These are phyloP conservation scores for Aristolochia contorta DNA, from an alignment of 164 flowering plant species.

Conservation along the genomic window DNA sequence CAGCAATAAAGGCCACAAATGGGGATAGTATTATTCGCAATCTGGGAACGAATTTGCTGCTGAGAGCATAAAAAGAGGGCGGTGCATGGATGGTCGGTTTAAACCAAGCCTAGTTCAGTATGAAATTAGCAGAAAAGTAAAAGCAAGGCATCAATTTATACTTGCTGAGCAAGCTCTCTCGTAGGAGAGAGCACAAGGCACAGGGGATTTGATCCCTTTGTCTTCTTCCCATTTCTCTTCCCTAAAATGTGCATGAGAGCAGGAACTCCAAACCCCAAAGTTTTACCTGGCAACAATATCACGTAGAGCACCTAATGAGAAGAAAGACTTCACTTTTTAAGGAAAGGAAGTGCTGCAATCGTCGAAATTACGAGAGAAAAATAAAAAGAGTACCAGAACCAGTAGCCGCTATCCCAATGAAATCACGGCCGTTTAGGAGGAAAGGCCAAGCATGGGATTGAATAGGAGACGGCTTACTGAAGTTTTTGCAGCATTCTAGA, in stretches of 20 bases:
- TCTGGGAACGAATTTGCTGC: no score
- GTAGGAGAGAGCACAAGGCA: constrained; percentile 92
- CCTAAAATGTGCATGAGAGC: constrained; percentile 72
- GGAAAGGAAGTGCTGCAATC: no score
- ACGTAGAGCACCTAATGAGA: no score
- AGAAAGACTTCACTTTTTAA: no score
- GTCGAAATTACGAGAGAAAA: no score
- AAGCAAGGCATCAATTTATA: constrained; percentile 15
- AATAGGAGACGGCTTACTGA: constrained; percentile 69
- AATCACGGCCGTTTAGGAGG: constrained; percentile 74
- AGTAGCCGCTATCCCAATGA: constrained; percentile 80
- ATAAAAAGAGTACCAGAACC: constrained; percentile 63
- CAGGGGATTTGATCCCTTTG: constrained; percentile 43
- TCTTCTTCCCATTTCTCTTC: constrained; percentile 35
- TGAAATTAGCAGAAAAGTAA: constrained; percentile 2
- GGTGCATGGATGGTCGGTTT: no score
- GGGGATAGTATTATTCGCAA: no score
- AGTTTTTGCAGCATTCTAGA: constrained; percentile 58
- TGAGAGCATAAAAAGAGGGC: no score
- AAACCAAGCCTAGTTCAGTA: no score
- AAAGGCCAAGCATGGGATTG: constrained; percentile 89
- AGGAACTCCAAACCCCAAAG: constrained; percentile 90
- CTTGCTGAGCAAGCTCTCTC: constrained; percentile 98
- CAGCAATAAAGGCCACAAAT: no score
- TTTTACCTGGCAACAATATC: constrained; percentile 48